Evolutionary conservation across 768 basidiomycete species (phyloP), one percentile per base, ranked within the genome.

Genomic region (Suillus subalutaceus): DNA sequence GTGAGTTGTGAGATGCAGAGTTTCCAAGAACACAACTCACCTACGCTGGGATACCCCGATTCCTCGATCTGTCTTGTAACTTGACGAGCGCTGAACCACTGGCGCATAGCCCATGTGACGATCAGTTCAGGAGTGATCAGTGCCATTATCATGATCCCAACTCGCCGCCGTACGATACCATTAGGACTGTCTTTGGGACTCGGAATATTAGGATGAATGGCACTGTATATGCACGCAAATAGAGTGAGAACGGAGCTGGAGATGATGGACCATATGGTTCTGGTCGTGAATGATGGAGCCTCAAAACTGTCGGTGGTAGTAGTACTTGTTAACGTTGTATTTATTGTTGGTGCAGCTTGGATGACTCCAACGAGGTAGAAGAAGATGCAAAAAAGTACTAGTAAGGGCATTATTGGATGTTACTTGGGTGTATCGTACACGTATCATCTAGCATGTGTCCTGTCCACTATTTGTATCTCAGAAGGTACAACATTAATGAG

Each of bases 201-300:
- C 0, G 71, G 75, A 26, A 76, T 66, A 52, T 77, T 74, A 0
- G 74, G 75, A 50, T 77, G 74, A 13, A 74, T 63, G 15, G 75
- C 67, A 10, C 69, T 63, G 71, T 72, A 77, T 7, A 68, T 72
- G 53, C 73, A 76, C 0, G 73, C 60, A 16, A 74, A 71, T 5
- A 77, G 69, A 1, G 72, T 73, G 7, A 66, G 59, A n/a, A 73
- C 43, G 59, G 72, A 77, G 57, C 75, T 46, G 46, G n/a, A 46
- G 20, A 46, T 12, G 9, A 46, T 46, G 4, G 20, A n/a, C 46
- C 46, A 12, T 71, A 64, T n/a, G 6, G 61, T 80, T 81, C 62
- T 63, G n/a, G 13, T 35, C 18, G 15, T 35, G 13, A 48, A 63
- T 26, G 53, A 10, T 55, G 53, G 30, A 4, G 53, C 32, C 32